Evolutionary conservation across 805 yeast genomes (phyloP), one percentile per base, ranked within the genome.

Genomic region (Sporopachydermia lactativora): DNA sequence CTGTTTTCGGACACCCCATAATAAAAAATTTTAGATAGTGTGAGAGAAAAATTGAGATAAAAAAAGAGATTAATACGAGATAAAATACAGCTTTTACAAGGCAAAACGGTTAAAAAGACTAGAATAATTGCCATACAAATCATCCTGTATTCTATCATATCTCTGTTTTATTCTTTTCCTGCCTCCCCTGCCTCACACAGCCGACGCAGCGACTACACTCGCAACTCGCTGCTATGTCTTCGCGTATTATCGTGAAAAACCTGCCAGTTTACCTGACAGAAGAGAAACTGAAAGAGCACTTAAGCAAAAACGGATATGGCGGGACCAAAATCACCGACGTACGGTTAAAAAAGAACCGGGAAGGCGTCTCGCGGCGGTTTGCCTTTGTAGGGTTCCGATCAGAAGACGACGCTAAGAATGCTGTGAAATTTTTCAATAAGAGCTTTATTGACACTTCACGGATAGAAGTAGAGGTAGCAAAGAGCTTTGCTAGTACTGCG

Each of bases 211-310:
- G n/a, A n/a, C n/a, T n/a, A n/a, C n/a, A n/a, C n/a, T n/a, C n/a
- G n/a, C n/a, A n/a, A n/a, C n/a, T n/a, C n/a, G n/a, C n/a, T n/a
- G n/a, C n/a, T n/a, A 73, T 78, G 31, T 24, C 31, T 24, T 88
- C 97, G 15, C 81, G 97, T 61, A 71, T 89, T 41, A 89, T 89
- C 50, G 94, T 89, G 4, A 89, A 84, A 57, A 92, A 94, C 36
- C 68, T 89, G 40, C 97, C 97, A 5, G 64, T 66, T 47, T 82
- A 81, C 55, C 69, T 75, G 44, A 73, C 77, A 0, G 96, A 89
- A 55, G 85, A 73, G 2, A 74, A 78, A 47, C 61, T 89, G 42
- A 67, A 67, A 46, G 71, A 70, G 19, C 85, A 77, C 53, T 89
- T 89, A 53, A 56, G 64, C 34, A 56, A 61, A 42, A 43, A 47